phyloP scores from a whole-genome alignment of 306 rosid species.

The Trifolium dubium region DNA sequence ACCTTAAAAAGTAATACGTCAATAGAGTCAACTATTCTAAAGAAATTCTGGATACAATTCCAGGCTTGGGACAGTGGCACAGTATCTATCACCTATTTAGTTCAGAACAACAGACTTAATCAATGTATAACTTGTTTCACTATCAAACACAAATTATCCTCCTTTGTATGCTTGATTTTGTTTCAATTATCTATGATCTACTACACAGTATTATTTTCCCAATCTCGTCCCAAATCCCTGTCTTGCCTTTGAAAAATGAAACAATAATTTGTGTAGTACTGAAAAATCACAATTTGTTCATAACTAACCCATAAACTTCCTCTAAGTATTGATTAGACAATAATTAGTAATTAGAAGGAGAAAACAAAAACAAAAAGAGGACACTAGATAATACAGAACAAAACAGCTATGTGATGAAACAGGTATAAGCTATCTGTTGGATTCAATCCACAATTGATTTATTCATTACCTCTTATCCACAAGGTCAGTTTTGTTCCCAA shows the following conservation, averaged over 20 bases:
- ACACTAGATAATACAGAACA: constrained; percentile 27
- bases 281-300: constrained; percentile 16
- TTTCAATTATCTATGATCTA: constrained; percentile 25
- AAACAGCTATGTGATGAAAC: constrained; percentile 20
- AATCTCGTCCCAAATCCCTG: constrained; percentile 4
- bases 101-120: constrained; percentile 19
- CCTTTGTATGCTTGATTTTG: constrained; percentile 21
- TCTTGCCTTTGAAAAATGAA: constrained; percentile 26
- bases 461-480: constrained; percentile 82
- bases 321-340: background rate
- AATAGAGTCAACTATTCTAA: constrained; percentile 25
- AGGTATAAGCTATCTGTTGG: constrained; percentile 23
- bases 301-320: constrained; percentile 11
- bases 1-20: background rate
- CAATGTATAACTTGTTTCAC: constrained; percentile 18
- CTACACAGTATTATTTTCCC: constrained; percentile 14
- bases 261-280: constrained; percentile 17
- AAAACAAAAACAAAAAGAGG: background rate
- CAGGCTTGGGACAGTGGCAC: constrained; percentile 5
- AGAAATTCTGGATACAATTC: constrained; percentile 20
- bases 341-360: constrained; percentile 4
- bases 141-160: constrained; percentile 7
- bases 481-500: constrained; percentile 91
- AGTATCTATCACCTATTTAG: constrained; percentile 19
- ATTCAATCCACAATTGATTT: constrained; percentile 7